Percentiles rank a stretch among this genome's conserved stretches.
Evolutionary conservation across 352 stramenopile genomes (phyloP).

Genomic region (Phytophthora sojae): DNA sequence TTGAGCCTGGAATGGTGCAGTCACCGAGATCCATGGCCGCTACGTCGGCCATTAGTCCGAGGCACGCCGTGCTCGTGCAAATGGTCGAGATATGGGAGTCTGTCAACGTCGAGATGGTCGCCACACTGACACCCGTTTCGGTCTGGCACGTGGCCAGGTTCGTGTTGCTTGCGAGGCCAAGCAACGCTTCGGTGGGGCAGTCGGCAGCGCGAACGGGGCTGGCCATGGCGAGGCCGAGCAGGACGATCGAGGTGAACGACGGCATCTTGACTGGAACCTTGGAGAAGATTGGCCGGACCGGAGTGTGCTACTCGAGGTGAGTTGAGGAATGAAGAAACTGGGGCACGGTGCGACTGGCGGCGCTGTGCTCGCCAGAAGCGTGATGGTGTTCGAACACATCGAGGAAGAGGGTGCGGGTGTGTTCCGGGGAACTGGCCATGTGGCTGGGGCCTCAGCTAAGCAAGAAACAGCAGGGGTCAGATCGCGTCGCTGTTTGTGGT

Average conservation of each 20-base stretch:
- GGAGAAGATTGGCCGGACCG: conserved; percentile 8
- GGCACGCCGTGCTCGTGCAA: conserved; percentile 25
- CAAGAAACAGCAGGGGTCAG: neutral
- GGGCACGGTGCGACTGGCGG: neutral
- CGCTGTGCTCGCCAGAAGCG: neutral
- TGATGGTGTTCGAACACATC: conserved; percentile 14
- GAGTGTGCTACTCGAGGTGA: conserved; percentile 20
- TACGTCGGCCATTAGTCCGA: conserved; percentile 26
- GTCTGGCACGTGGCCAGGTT: conserved; percentile 27
- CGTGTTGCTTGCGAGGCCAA: conserved; percentile 15
- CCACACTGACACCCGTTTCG: conserved; percentile 29
- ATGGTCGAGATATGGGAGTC: conserved; percentile 14
- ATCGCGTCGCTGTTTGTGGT: neutral
- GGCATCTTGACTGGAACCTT: conserved; percentile 23
- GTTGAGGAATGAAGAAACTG: conserved; percentile 18
- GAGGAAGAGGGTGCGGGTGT: conserved; percentile 12
- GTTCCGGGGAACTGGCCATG: conserved; percentile 14
- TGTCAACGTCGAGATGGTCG: conserved; percentile 20
- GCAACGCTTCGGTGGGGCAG: conserved; percentile 17
- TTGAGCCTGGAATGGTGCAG: conserved; percentile 32
- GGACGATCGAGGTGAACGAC: conserved; percentile 18
- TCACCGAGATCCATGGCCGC: conserved; percentile 22
- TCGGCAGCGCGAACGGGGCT: conserved; percentile 16
- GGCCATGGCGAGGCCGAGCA: conserved; percentile 17
- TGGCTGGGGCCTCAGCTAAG: neutral